phyloP scores from a whole-genome alignment of 176 grass and related monocot species.

The Avena atlantica region DNA sequence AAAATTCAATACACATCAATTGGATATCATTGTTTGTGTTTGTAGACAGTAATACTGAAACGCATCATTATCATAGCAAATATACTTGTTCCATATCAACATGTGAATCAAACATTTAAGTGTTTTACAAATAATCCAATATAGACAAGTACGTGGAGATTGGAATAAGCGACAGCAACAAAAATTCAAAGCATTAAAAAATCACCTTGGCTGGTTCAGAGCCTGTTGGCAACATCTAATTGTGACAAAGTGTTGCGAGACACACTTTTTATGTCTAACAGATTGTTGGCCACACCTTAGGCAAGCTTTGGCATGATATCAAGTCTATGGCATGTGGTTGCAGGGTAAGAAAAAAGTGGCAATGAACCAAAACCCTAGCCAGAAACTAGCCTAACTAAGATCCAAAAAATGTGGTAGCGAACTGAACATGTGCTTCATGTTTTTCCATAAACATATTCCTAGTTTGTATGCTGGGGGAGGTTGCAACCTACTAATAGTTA shows the following conservation, averaged over 20 bases:
- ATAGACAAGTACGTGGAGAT: not conserved
- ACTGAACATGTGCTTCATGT: not conserved
- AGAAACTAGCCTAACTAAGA: not conserved
- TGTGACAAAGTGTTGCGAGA: not conserved
- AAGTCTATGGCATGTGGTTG: not conserved
- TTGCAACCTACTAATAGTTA: not conserved
- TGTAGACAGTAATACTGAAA: not conserved
- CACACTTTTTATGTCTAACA: not conserved
- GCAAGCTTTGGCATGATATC: not conserved
- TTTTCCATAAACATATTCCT: not conserved
- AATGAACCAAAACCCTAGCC: not conserved
- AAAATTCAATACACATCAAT: not conserved
- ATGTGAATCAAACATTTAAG: not conserved
- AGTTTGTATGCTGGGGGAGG: not conserved
- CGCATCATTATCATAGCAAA: not conserved
- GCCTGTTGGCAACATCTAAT: not conserved
- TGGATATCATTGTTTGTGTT: not conserved
- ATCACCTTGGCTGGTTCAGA: not conserved
- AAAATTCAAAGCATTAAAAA: constrained; percentile 4
- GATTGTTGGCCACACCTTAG: not conserved
- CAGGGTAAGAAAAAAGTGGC: not conserved
- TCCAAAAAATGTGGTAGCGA: not conserved
- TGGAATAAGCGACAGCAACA: not conserved
- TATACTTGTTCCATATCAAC: not conserved
- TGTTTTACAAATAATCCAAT: not conserved